Evolutionary conservation across 371 early-diverging fungal genomes (phyloP).

Genomic region (Mucor saturninus): DNA sequence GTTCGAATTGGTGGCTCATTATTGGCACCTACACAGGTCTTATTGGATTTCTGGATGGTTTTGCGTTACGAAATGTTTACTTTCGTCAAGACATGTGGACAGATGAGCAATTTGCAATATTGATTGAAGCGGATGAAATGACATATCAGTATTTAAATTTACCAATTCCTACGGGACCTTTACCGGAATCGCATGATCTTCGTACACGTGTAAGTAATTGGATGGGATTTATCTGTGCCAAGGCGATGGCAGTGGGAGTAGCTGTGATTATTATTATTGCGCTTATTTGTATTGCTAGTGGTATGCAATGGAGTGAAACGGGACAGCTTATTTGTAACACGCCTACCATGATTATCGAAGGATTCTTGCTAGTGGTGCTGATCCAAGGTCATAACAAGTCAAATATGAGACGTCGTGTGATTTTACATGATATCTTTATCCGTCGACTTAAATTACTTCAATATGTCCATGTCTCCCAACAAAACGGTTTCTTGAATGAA

Average conservation of each 20-base stretch:
- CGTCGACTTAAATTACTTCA: no score
- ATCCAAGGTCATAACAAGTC: slow-evolving; percentile 29
- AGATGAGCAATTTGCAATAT: slow-evolving; percentile 21
- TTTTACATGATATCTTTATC: slow-evolving; percentile 19
- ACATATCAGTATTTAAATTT: slow-evolving; percentile 21
- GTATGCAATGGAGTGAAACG: slow-evolving; percentile 24
- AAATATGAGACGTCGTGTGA: slow-evolving; percentile 18
- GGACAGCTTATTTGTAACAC: slow-evolving; percentile 31
- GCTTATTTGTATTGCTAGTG: slow-evolving; percentile 23
- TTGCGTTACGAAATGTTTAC: slow-evolving; percentile 30
- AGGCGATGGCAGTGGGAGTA: slow-evolving; percentile 13
- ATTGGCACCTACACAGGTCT: slow-evolving; percentile 35
- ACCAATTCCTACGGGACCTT: slow-evolving; percentile 5
- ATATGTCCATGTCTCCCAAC: no score
- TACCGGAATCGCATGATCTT: no score
- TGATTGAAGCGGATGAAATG: slow-evolving; percentile 12
- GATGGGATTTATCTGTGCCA: slow-evolving; percentile 26
- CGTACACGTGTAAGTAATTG: slow-evolving; percentile 1
- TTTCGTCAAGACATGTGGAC: slow-evolving; percentile 20
- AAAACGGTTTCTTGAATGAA: no score
- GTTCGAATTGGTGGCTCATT: slow-evolving; percentile 27
- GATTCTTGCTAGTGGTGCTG: slow-evolving; percentile 29
- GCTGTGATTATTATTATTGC: slow-evolving; percentile 12
- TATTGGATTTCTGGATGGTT: slow-evolving; percentile 33
- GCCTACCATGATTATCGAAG: slow-evolving; percentile 33